Base-by-base conservation (phyloP, 192 early-diverging fungal genomes). In the Ambispora gerdemannii region DNA sequence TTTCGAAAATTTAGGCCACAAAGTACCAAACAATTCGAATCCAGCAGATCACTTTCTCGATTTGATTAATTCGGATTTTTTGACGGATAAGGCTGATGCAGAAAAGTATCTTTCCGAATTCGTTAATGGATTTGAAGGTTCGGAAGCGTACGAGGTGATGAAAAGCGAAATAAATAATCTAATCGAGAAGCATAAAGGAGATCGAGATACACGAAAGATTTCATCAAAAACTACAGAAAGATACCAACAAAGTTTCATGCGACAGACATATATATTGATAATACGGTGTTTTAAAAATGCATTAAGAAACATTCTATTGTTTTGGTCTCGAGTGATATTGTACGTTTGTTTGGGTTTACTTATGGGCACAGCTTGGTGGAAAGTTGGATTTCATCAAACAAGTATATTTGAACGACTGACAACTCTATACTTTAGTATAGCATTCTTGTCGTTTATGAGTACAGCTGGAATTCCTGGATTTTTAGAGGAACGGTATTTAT, bases 21-120 rank as follows among this genome's bases (percentile, higher is more conserved):
- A 34, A 19, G 82, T 81, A 49, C 78, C 81, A 1, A 17, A 24
- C 17, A 71, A 73, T 60, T 71, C 76, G 34, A 82, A 82, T 33
- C 75, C 76, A 34, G 77, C 80, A 0, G 80, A 79, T 27, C 64
- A 75, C 62, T 59, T 73, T 59, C 31, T 77, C 27, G 64, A 66
- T 58, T 70, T 80, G 32, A 70, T 76, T 1, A 76, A 67, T 51
- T 10, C 30, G 17, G 65, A 67, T 34, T 67, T 67, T 31, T 51
- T 67, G 65, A 32, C 11, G 4, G 65, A 67, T 52, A 32, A 20
- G 24, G 13, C 2, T 27, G 36, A 63, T 38, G 61, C 61, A 0
- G 61, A 63, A 63, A n/a, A n/a, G n/a, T n/a, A n/a, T n/a, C n/a
- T n/a, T n/a, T n/a, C n/a, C n/a, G n/a, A n/a, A n/a, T n/a, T n/a